Evolutionary conservation across 495 filamentous ascomycete species (phyloP).

Genomic region (Oidiodendron maius): DNA sequence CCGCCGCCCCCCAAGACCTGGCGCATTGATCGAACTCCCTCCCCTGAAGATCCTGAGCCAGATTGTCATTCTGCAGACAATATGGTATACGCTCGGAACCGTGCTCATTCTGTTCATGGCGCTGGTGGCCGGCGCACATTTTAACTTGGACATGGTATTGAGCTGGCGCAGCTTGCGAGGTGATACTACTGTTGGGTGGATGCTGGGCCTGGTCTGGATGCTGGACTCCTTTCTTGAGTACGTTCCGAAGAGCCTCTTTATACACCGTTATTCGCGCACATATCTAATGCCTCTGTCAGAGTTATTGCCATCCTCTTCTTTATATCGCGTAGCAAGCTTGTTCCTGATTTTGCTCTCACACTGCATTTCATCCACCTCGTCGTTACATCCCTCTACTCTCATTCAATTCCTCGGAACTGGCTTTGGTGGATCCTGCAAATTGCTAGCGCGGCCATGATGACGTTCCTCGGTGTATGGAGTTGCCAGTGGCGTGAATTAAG

Average conservation of each 20-base stretch:
- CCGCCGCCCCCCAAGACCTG: constrained; percentile 70
- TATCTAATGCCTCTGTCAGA: constrained; percentile 33
- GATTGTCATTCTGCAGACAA: constrained; percentile 76
- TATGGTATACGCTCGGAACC: constrained; percentile 73
- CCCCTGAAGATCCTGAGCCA: constrained; percentile 82
- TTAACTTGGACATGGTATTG: constrained; percentile 66
- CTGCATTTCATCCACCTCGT: constrained; percentile 84
- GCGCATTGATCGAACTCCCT: constrained; percentile 73
- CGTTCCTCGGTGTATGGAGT: constrained; percentile 73
- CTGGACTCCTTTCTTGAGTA: constrained; percentile 72
- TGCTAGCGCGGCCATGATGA: constrained; percentile 63
- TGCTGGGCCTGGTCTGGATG: constrained; percentile 81
- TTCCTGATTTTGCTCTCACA: constrained; percentile 89
- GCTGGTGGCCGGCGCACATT: constrained; percentile 69
- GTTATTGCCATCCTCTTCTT: constrained; percentile 73
- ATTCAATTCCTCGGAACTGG: constrained; percentile 60
- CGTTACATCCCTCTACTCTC: constrained; percentile 68
- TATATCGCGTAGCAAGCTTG: constrained; percentile 80
- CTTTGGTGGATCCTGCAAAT: constrained; percentile 88
- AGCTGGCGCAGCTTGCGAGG: constrained; percentile 78
- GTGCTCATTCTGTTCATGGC: constrained; percentile 83
- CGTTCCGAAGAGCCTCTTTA: constrained; percentile 20
- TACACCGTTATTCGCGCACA: background rate
- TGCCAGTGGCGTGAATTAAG: constrained; percentile 85
- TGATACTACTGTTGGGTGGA: constrained; percentile 91